A percentile compares a stretch with the other conserved stretches of the same genome.
Conservation (phyloP, 257 asterid species). For the Forsythia viridissima region DNA sequence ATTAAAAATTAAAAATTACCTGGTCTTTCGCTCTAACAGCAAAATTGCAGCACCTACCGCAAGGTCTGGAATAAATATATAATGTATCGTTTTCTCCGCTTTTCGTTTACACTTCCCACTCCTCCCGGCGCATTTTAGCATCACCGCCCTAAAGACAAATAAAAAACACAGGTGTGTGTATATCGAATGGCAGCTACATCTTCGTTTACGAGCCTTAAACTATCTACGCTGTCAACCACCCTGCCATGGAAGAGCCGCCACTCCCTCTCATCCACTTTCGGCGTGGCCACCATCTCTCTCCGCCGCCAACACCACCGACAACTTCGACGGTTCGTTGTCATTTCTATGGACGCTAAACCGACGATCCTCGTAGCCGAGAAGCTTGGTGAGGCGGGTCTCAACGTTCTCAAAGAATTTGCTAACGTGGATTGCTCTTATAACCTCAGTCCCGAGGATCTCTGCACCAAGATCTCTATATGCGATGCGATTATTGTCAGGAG, state of each 20-base stretch:
- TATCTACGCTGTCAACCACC: slow-evolving; percentile 33
- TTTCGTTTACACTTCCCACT: neutral
- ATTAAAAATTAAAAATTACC: too few relatives aligned
- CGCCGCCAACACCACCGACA: slow-evolving; percentile 30
- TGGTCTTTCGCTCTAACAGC: neutral
- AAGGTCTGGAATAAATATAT: too few relatives aligned
- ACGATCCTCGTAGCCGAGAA: slow-evolving; percentile 88
- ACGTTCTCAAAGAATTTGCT: slow-evolving; percentile 67
- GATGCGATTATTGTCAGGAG: slow-evolving; percentile 92
- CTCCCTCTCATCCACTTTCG: slow-evolving; percentile 40
- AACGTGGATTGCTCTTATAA: slow-evolving; percentile 88
- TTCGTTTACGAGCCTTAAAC: slow-evolving; percentile 44
- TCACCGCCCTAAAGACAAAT: slow-evolving; percentile 14
- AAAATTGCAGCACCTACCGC: neutral
- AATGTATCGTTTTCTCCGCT: too few relatives aligned
- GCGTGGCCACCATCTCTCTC: slow-evolving; percentile 37
- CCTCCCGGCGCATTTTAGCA: slow-evolving; percentile 11
- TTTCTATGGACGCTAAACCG: slow-evolving; percentile 81
- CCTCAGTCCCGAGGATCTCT: slow-evolving; percentile 81
- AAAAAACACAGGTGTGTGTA: neutral
- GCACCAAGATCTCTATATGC: slow-evolving; percentile 84
- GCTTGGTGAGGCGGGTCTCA: slow-evolving; percentile 82
- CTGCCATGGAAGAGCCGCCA: slow-evolving; percentile 45
- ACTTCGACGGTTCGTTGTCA: slow-evolving; percentile 51
- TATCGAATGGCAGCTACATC: slow-evolving; percentile 61